Base-by-base conservation (phyloP, 2,329 filamentous ascomycete genomes). In the Graphilbum fragrans region DNA sequence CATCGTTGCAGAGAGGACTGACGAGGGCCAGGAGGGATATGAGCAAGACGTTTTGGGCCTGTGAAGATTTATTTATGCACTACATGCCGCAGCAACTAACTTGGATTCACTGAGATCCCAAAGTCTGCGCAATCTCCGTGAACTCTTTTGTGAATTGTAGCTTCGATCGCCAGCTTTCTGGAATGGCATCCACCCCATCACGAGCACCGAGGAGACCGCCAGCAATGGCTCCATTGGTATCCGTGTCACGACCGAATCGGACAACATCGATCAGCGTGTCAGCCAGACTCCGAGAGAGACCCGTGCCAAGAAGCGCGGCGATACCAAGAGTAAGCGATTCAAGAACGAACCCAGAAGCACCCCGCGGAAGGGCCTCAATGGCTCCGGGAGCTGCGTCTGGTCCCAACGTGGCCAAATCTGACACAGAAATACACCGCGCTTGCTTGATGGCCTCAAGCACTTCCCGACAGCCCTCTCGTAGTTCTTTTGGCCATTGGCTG, bases 221-320 rank as follows among this genome's bases (percentile, higher is more conserved):
- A 0, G 65, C 63, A 34, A 69, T 59, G 0, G 66, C 66, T 0
- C 49, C 65, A 41, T 69, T 69, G 0, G 66, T 68, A 45, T 70
- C 67, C 1, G 64, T 63, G 42, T 70, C 66, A 16, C 49, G 50
- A 2, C 67, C 66, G 25, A 69, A 53, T 4, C 62, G 49, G 8
- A 69, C 62, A 18, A 69, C 59, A 47, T 69, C 64, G 0, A 69
- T 57, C 4, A 70, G 42, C 10, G 67, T 49, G n/a, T 68, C 63
- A 37, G 64, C 65, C 5, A 67, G 45, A 9, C 49, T 43, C 29
- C 64, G 51, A 2, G 14, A 8, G 14, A 8, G 17, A 17, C 19
- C 16, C 1, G 43, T 21, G 41, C 69, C 66, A 2, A 66, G 42
- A n/a, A 67, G 31, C 0, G 66, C 66, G 0, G 64, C 62, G 1